phyloP scores from a whole-genome alignment of 225 moss, liverwort and hornwort species.

The Physcomitrium patens region DNA sequence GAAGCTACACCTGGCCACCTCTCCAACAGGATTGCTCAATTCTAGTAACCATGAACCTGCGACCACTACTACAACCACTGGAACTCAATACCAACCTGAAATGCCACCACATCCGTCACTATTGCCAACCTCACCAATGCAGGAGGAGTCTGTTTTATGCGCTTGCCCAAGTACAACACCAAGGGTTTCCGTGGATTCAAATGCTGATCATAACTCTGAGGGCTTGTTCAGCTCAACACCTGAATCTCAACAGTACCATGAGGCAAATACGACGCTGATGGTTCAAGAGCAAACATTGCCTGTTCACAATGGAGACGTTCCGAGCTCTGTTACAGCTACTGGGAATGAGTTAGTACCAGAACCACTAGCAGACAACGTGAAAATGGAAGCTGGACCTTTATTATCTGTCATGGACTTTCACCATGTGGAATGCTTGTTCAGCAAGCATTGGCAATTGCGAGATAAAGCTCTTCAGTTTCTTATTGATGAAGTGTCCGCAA shows the following conservation, averaged over 20 bases:
- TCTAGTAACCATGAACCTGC: constrained; percentile 2
- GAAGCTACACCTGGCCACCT: constrained; percentile 22
- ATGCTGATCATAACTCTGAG: constrained; percentile 8
- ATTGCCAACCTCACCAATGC: constrained; percentile 25
- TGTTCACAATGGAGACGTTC: constrained; percentile 41
- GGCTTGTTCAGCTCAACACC: constrained; percentile 1
- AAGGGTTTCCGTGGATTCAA: constrained; percentile 21
- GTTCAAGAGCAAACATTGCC: constrained; percentile 37
- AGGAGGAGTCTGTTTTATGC: constrained; percentile 18
- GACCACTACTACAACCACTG: constrained; percentile 27
- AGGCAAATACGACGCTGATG: constrained; percentile 15
- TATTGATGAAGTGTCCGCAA: constrained; percentile 52
- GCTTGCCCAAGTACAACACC: constrained; percentile 27
- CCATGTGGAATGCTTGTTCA: constrained; percentile 87
- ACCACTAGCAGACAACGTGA: constrained; percentile 73
- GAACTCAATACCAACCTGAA: constrained; percentile 43
- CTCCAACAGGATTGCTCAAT: neutral
- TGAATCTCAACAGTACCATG: constrained; percentile 14
- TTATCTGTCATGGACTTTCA: constrained; percentile 65
- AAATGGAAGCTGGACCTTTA: constrained; percentile 74
- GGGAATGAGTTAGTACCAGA: constrained; percentile 73
- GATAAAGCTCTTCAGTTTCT: constrained; percentile 84
- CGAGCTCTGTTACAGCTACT: constrained; percentile 34
- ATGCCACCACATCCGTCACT: constrained; percentile 28
- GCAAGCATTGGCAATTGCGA: constrained; percentile 98